Conservation (phyloP, 176 grass and related monocot species). For the Cymbopogon citratus region DNA sequence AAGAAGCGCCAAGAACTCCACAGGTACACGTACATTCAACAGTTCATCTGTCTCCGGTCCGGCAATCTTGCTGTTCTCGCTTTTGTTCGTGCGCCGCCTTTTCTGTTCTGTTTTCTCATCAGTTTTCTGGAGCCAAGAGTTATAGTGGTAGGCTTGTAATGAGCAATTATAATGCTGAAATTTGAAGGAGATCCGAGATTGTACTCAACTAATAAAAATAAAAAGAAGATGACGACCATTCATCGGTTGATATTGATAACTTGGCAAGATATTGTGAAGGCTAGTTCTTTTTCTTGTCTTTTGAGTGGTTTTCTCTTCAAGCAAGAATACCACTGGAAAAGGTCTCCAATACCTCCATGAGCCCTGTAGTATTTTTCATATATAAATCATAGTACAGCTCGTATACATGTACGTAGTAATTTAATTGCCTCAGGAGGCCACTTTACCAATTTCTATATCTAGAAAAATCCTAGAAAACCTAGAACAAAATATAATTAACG, state of each 20-base stretch:
- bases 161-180: background rate
- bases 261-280: background rate
- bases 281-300: background rate
- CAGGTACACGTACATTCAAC: slow-evolving; percentile 19
- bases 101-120: background rate
- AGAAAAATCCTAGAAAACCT: no score
- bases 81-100: background rate
- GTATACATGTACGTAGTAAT: background rate
- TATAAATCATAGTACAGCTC: background rate
- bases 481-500: no score
- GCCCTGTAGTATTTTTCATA: background rate
- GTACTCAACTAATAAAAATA: background rate
- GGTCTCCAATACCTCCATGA: slow-evolving; percentile 4
- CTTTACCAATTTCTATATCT: no score
- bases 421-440: background rate
- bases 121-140: background rate
- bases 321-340: background rate
- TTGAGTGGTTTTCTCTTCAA: background rate
- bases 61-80: background rate
- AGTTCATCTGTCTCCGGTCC: background rate
- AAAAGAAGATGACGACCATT: background rate
- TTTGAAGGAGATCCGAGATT: background rate
- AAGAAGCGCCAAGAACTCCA: background rate
- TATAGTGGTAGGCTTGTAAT: background rate
- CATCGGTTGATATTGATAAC: background rate